Evolutionary conservation across 257 asterid species (phyloP).

Genomic region (Echium plantagineum): DNA sequence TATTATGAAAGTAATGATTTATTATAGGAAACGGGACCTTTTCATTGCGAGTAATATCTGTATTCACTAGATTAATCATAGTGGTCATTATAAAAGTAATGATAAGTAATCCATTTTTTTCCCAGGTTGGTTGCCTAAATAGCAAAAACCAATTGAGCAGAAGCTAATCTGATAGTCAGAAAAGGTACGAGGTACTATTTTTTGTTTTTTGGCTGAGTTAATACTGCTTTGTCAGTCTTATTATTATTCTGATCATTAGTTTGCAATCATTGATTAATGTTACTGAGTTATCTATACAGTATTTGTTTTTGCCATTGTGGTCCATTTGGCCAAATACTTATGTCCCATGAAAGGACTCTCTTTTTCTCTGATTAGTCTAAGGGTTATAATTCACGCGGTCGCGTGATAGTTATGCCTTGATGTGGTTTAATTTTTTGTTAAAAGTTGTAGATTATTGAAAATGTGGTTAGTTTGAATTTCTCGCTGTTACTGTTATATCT

Average conservation of each 20-base stretch:
- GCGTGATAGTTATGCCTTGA: background rate
- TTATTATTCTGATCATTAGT: background rate
- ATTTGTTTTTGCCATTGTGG: background rate
- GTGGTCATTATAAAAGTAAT: background rate
- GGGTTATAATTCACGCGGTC: background rate
- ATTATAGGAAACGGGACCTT: too few species aligned
- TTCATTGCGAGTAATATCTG: too few species aligned
- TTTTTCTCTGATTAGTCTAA: background rate
- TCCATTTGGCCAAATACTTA: background rate
- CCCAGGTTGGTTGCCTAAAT: too few species aligned
- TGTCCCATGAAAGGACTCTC: background rate
- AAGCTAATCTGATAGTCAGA: conserved; percentile 1
- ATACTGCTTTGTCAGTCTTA: background rate
- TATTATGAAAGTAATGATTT: background rate
- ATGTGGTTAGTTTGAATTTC: background rate
- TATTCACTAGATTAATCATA: too few species aligned
- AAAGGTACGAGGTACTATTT: background rate
- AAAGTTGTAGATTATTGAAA: background rate
- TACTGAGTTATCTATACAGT: background rate
- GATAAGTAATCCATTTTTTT: background rate
- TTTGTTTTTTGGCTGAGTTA: background rate
- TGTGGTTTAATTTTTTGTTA: background rate
- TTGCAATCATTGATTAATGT: background rate
- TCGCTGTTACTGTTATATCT: background rate
- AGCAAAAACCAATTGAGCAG: conserved; percentile 2